Evolutionary conservation across 2,329 filamentous ascomycete genomes (phyloP), one percentile per base, ranked within the genome.

Genomic region (Orbilia quercus): DNA sequence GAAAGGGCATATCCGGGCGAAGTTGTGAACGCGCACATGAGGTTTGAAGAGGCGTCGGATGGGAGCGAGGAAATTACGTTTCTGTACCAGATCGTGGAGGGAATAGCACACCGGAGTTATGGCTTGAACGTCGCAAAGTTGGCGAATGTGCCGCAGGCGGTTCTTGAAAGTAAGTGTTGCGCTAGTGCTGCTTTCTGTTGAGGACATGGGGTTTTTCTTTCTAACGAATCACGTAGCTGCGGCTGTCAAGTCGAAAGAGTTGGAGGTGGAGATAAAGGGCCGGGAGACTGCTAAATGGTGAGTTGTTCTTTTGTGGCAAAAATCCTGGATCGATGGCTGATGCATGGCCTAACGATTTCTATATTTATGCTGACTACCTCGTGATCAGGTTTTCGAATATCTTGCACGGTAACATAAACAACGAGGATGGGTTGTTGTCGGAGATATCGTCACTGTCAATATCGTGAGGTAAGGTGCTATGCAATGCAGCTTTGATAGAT

Each of bases 11-110:
- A 84, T 12, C 80, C 84, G 5, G 84, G 85, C 0, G 89, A 87
- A 78, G 80, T 97, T 77, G 88, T 85, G 77, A 98, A 98, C 80
- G 91, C 97, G 50, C 95, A 99, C 80, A 98, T 99, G 94, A 87
- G 87, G 57, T 99, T 99, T 81, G 88, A 86, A 2, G 85, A 87
- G 78, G 81, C 80, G 0, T 80, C 78, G 0, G 80, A 83, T 58
- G 48, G 69, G 5, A 65, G 54, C 18, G 69, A 92, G 75, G 89
- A 96, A 48, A 90, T 99, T 45, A 97, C 95, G 0, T 99, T 99
- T 78, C 81, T 99, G 53, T 99, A 99, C 79, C 92, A 97, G 79
- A 90, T 97, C 1, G 90, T 87, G 0, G 91, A 95, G 75, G 95
- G 95, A 9, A 91, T 96, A 9, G 94, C 95, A 7, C 93, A 98